Evolutionary conservation across 1,284 basidiomycete genomes (phyloP), one percentile per base, ranked within the genome.

Genomic region (Ustilago tritici): DNA sequence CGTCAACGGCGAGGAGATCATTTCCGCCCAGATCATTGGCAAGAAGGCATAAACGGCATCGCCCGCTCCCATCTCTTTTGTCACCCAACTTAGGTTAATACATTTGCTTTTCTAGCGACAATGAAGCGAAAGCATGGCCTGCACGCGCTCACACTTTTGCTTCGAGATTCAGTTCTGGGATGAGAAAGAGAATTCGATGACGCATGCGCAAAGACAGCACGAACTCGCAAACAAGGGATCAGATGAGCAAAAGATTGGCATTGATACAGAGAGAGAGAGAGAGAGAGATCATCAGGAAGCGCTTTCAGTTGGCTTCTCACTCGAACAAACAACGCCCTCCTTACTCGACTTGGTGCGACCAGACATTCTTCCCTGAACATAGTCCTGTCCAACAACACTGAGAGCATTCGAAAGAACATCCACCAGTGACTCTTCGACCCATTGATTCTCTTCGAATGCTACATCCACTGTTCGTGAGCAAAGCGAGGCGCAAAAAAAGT

Each of bases 341-440:
- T 78, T 70, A 34, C 70, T 65, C 36, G 76, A 78, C 54, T 70
- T 70, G 35, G 76, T 78, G 34, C 76, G 68, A 19, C 76, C 76
- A 4, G 71, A 71, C 69, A 79, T 76, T 11, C 81, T 68, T n/a
- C 78, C 79, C 61, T 83, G 80, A 10, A 83, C 78, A 31, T 82
- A 83, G 47, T 83, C 80, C 72, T 82, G 73, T 3, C 81, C 82
- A n/a, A 85, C 74, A 11, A 80, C 65, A 50, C 70, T 77, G 56
- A 86, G 70, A 3, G 82, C 84, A 9, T 68, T 76, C 32, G 84
- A 77, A n/a, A 86, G 73, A 0, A 80, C 80, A 57, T 86, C 84
- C 49, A 82, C 78, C 15, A 86, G 65, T 19, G 78, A 71, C 56
- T 85, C 80, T 54, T 85, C 84, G 31, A 84, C 84, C 84, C 84